Evolutionary conservation across 139 green algal species (phyloP).

Genomic region (Closterium sp.): DNA sequence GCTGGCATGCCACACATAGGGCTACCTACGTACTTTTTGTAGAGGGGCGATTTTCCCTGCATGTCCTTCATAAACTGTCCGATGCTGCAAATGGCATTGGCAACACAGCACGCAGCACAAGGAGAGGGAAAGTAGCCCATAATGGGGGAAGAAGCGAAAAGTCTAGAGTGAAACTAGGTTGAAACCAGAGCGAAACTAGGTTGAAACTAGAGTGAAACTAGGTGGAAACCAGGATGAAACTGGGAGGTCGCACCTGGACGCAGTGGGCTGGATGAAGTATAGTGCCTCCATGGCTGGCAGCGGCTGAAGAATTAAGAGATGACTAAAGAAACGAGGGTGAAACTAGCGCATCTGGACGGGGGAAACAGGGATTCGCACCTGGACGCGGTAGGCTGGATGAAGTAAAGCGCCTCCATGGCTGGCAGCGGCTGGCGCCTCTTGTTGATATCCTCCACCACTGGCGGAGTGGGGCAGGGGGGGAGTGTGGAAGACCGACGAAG

Average conservation of each 20-base stretch:
- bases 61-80: conserved; percentile 28
- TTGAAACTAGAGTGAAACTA: not conserved
- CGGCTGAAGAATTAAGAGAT: no score
- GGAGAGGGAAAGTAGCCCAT: no score
- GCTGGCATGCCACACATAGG: not conserved
- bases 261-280: conserved; percentile 54
- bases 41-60: conserved; percentile 10
- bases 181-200: no score
- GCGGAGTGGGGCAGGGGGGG: no score
- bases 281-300: conserved; percentile 21
- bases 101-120: no score
- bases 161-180: no score
- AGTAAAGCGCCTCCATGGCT: conserved; percentile 40
- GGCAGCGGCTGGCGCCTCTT: conserved; percentile 53
- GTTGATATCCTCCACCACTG: conserved; percentile 54
- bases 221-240: not conserved
- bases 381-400: conserved; percentile 44
- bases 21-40: conserved; percentile 17
- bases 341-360: no score
- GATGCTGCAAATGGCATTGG: conserved; percentile 18
- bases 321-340: no score
- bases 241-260: not conserved
- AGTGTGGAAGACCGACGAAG: no score
- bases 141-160: not conserved
- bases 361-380: no score